Evolutionary conservation across 257 asterid species (phyloP).

Genomic region (Solanum corneliomulleri): DNA sequence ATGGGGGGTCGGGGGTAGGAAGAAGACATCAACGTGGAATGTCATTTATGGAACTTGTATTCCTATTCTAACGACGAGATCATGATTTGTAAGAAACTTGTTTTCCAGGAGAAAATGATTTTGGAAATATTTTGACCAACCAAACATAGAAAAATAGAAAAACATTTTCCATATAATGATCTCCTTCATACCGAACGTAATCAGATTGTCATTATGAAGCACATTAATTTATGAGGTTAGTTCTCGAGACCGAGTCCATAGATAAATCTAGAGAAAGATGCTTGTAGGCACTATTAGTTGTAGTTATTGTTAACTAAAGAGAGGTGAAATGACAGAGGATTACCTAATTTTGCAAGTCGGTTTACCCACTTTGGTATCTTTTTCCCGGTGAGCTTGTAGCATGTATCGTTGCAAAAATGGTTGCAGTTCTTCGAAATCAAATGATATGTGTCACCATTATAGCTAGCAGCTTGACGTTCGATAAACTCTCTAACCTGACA

Average conservation of each 20-base stretch:
- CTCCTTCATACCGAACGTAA: neutral
- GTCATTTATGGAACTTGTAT: neutral
- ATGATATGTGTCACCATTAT: slow-evolving; percentile 80
- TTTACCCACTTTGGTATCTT: slow-evolving; percentile 86
- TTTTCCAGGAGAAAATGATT: neutral
- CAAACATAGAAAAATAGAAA: neutral
- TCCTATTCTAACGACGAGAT: neutral
- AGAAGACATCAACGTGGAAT: neutral
- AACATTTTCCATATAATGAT: neutral
- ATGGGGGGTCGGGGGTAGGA: neutral
- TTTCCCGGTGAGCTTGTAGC: slow-evolving; percentile 70
- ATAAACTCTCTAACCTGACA: slow-evolving; percentile 69
- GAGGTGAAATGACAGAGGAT: neutral
- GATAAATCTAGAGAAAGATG: neutral
- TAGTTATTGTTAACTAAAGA: neutral
- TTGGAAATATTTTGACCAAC: neutral
- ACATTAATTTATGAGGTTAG: neutral
- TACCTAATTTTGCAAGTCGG: slow-evolving; percentile 89
- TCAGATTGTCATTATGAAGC: neutral
- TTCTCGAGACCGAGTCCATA: neutral
- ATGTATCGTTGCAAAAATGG: slow-evolving; percentile 84
- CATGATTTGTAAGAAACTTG: neutral
- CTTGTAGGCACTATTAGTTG: neutral
- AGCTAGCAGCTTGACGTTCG: slow-evolving; percentile 68
- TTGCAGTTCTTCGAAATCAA: slow-evolving; percentile 89